Percentiles rank a stretch among this genome's conserved stretches.
phyloP scores from a whole-genome alignment of 2,329 filamentous ascomycete species.

The Conoideocrella luteorostrata region DNA sequence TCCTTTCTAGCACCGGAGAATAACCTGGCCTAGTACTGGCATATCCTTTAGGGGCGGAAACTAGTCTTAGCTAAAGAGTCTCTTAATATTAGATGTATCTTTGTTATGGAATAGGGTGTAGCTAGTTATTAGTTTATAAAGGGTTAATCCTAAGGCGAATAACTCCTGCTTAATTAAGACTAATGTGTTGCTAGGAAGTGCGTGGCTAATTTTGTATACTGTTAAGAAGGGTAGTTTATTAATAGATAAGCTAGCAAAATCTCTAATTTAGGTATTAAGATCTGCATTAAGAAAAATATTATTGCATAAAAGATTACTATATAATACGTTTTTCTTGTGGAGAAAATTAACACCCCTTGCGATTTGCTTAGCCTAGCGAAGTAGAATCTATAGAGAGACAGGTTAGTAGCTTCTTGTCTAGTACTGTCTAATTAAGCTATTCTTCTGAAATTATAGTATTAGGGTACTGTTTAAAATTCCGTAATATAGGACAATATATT shows the following conservation, averaged over 20 bases:
- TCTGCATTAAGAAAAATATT: background rate
- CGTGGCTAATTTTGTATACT: background rate
- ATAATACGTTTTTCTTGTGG: background rate
- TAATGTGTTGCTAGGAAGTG: background rate
- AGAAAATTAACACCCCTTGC: background rate
- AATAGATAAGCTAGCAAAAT: background rate
- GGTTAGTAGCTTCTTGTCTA: background rate
- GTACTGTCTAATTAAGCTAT: background rate
- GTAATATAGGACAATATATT: background rate
- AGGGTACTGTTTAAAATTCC: background rate
- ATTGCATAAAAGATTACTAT: background rate
- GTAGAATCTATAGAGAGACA: background rate
- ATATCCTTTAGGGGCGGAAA: background rate
- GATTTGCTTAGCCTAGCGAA: background rate
- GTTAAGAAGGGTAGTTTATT: background rate
- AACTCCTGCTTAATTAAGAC: background rate
- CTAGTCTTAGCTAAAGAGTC: background rate
- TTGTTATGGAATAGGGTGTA: background rate
- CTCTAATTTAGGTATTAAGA: background rate
- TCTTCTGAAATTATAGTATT: background rate
- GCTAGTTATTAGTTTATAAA: background rate
- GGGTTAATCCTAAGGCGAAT: background rate
- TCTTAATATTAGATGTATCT: background rate
- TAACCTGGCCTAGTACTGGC: background rate
- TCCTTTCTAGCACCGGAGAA: background rate